These are phyloP conservation scores for Echites panduratus DNA, from an alignment of 257 asterid genomes.

Conservation along the genomic window DNA sequence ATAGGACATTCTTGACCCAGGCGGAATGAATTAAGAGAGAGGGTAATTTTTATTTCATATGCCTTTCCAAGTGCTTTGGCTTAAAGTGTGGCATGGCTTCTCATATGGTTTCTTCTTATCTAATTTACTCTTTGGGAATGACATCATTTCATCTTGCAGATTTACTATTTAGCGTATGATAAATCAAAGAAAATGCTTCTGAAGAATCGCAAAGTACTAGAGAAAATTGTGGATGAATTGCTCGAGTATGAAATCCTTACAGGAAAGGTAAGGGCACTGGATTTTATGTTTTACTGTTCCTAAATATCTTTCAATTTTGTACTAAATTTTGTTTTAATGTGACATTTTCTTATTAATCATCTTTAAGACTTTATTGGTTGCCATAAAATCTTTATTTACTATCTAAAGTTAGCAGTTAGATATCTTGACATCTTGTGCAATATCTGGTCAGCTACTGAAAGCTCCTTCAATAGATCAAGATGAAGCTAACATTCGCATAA, in stretches of 20 bases:
- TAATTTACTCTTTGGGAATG: slow-evolving; percentile 8
- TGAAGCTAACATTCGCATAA: too few relatives aligned
- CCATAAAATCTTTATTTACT: background rate
- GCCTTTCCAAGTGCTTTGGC: background rate
- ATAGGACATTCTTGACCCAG: background rate
- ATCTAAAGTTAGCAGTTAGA: background rate
- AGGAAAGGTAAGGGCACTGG: slow-evolving; percentile 60
- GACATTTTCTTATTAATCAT: slow-evolving; percentile 1
- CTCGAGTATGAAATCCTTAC: slow-evolving; percentile 71
- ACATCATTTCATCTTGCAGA: slow-evolving; percentile 40
- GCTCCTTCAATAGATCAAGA: background rate
- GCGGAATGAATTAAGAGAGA: background rate
- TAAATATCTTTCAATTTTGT: background rate
- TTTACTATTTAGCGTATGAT: slow-evolving; percentile 72
- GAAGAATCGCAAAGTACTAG: slow-evolving; percentile 59
- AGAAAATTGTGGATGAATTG: slow-evolving; percentile 83
- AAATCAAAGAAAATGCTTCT: slow-evolving; percentile 70
- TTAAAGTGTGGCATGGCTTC: background rate
- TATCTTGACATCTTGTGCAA: background rate
- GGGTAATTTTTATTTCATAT: background rate
- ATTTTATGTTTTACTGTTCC: background rate
- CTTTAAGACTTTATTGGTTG: background rate
- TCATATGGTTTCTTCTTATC: background rate
- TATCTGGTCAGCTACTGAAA: background rate
- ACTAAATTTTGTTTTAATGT: background rate